Evolutionary conservation across 2,329 filamentous ascomycete species (phyloP), one percentile per base, ranked within the genome.

Genomic region (Calonectria multiphialidica): DNA sequence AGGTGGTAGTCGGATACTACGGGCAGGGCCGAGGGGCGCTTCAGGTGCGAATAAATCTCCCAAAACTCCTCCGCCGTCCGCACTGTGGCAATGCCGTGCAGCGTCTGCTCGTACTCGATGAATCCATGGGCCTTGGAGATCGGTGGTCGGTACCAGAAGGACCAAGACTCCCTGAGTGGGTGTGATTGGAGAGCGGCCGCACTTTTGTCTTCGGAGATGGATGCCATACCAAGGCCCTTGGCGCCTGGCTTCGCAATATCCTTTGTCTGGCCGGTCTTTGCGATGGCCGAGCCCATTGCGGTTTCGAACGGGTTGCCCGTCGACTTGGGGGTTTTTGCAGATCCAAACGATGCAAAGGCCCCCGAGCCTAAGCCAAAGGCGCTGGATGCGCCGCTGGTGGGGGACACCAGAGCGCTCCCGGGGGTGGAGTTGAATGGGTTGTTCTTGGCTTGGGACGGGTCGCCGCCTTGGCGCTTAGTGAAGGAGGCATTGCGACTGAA

Each of bases 1-100:
- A 99, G 93, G 83, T 99, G 97, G 82, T 98, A 99, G 85, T 99
- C 97, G 28, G 96, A 98, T 35, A 98, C 96, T 5, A 96, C 93
- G 8, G 96, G 96, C 70, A 99, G 88, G 40, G 90, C 87, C 42
- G 96, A 98, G 2, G 97, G 97, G 33, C 94, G 92, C 86, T 97
- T 98, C 59, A 99, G 89, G 83, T 98, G 95, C 67, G 90, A 88
- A 82, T 98, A 98, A 44, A 98, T 92, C 59, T 91, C 89, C 91
- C 95, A 98, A 82, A 99, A 98, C 72, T 97, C 94, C 85, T 98
- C 95, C 62, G 91, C 95, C 7, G 94, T 95, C 72, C 90, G 90
- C 81, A 98, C 94, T 68, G 90, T 90, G 78, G 95, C 96, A 81
- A 98, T 92, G 45, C 95, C 91, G 80, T 97, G 94, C 73, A 98